A percentile compares a stretch with the other conserved stretches of the same genome.
These are phyloP conservation scores for Xylogone sp. DNA, from an alignment of 2,329 filamentous ascomycete species.

Conservation along the genomic window DNA sequence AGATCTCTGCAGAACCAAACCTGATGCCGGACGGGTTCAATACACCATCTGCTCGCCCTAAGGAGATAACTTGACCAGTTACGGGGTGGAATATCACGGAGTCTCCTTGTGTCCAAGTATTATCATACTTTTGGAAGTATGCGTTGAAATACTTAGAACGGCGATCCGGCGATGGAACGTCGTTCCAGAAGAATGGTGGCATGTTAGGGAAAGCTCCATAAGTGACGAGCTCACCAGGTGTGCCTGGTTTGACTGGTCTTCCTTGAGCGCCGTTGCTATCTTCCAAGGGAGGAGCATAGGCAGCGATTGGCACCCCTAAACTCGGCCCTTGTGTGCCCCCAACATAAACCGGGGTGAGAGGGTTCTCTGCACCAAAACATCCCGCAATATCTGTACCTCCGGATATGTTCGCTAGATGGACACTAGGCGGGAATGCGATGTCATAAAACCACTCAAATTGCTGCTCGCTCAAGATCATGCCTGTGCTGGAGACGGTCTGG, in stretches of 20 bases:
- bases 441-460: constrained; percentile 74
- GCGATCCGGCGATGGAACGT: too few species aligned
- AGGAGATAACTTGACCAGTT: constrained; percentile 38
- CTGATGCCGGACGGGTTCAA: constrained; percentile 3
- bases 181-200: constrained; percentile 59
- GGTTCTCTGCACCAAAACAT: constrained; percentile 42
- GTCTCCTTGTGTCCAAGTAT: constrained; percentile 42
- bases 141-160: constrained; percentile 36
- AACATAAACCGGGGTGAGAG: constrained; percentile 52
- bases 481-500: constrained; percentile 61
- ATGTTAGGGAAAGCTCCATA: constrained; percentile 63
- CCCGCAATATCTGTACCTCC: constrained; percentile 3
- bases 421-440: constrained; percentile 55
- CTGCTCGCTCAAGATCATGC: constrained; percentile 72
- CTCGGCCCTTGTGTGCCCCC: constrained; percentile 53
- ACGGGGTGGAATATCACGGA: constrained; percentile 37
- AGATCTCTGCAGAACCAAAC: constrained; percentile 5
- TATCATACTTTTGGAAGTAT: constrained; percentile 40
- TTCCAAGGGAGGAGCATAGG: too few species aligned
- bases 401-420: constrained; percentile 54
- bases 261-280: too few species aligned
- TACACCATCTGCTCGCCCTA: constrained; percentile 32
- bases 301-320: too few species aligned
- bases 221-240: constrained; percentile 59
- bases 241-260: constrained; percentile 44